These are phyloP conservation scores for Acer yangbiense DNA, from an alignment of 345 rosid species.

Conservation along the genomic window DNA sequence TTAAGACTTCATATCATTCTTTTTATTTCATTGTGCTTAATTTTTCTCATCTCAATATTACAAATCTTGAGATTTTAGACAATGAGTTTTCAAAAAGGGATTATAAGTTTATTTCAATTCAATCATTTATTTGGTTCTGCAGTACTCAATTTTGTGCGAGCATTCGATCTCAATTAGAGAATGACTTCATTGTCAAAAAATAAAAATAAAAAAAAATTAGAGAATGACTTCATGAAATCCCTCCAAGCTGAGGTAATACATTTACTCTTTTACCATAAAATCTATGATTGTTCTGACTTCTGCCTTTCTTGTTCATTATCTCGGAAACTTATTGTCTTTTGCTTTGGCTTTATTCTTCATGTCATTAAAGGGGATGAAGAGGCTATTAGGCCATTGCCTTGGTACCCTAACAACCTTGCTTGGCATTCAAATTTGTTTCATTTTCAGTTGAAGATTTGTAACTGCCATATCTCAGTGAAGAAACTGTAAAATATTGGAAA, in stretches of 20 bases:
- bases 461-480: too few species aligned
- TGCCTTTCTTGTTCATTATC: conserved; percentile 4
- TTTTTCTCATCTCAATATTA: background rate
- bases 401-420: conserved; percentile 87
- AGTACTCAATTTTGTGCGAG: conserved; percentile 85
- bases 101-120: background rate
- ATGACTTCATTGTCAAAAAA: too few species aligned
- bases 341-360: too few species aligned
- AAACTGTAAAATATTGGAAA: too few species aligned
- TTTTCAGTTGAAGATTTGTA: too few species aligned
- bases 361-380: too few species aligned
- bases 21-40: background rate
- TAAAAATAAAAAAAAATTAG: too few species aligned
- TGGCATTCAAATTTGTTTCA: conserved; percentile 74
- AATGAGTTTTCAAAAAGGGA: background rate
- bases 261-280: background rate
- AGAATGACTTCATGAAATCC: conserved; percentile 71
- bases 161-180: conserved; percentile 64
- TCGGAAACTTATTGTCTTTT: background rate
- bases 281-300: background rate
- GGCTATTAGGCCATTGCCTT: conserved; percentile 53
- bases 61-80: background rate
- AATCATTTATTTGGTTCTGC: conserved; percentile 27
- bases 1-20: background rate
- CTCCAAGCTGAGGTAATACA: conserved; percentile 70